phyloP scores from a whole-genome alignment of 306 rosid genomes.

The Prosopis cineraria region DNA sequence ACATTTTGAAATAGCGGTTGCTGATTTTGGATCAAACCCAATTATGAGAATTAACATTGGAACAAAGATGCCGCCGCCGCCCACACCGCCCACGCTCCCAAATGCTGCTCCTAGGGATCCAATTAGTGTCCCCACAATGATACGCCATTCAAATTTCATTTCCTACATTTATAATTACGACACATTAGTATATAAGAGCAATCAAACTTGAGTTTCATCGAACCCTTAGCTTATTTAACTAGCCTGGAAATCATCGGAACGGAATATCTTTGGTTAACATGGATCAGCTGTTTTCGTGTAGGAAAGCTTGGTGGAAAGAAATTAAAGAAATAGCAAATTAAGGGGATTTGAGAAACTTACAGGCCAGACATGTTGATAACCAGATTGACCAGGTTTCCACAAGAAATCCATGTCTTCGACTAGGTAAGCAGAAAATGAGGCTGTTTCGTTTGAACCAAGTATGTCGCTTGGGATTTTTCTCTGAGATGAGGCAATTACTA shows the following conservation, averaged over 20 bases:
- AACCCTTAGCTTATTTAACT: neutral
- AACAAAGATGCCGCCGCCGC: conserved; percentile 42
- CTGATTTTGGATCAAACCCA: conserved; percentile 90
- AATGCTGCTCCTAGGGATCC: conserved; percentile 82
- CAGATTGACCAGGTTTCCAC: conserved; percentile 52
- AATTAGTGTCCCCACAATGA: conserved; percentile 58
- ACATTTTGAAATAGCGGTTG: conserved; percentile 88
- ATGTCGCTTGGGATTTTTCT: conserved; percentile 44
- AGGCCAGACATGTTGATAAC: conserved; percentile 78
- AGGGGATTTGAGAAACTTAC: conserved; percentile 41
- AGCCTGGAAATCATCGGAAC: neutral
- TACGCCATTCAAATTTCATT: conserved; percentile 73
- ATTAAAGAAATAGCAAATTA: no score
- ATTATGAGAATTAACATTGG: conserved; percentile 78
- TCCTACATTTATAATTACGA: conserved; percentile 52
- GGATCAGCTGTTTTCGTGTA: no score
- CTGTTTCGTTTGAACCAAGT: conserved; percentile 36
- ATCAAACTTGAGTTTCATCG: neutral
- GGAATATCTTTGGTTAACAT: no score
- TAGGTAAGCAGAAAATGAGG: conserved; percentile 35
- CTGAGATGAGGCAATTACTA: conserved; percentile 49
- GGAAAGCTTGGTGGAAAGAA: neutral
- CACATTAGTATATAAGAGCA: neutral
- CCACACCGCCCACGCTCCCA: conserved; percentile 39
- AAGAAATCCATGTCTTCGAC: conserved; percentile 52